Conservation (phyloP, 768 basidiomycete genomes). For the Pulveroboletus ravenelii region DNA sequence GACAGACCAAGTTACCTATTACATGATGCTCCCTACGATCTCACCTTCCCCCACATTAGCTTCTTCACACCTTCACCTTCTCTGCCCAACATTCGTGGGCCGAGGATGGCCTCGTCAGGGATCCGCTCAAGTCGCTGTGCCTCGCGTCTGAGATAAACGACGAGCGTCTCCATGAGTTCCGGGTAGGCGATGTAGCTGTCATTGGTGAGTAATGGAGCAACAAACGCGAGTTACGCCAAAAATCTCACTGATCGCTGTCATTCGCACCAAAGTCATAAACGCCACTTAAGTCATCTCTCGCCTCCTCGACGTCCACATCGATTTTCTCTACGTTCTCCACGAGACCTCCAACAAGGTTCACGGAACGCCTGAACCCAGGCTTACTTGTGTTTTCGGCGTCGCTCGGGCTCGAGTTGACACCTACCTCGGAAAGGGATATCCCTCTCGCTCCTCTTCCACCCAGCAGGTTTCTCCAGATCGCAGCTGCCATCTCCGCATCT, state of each 20-base stretch:
- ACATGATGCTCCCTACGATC: conserved; percentile 8
- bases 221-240: background rate
- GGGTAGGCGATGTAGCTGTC: conserved; percentile 72
- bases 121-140: conserved; percentile 59
- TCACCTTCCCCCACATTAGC: conserved; percentile 28
- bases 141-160: conserved; percentile 69
- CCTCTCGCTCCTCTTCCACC: conserved; percentile 79
- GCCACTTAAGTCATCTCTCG: conserved; percentile 61
- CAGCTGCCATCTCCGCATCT: conserved; percentile 80
- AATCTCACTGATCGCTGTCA: conserved; percentile 37
- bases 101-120: conserved; percentile 37
- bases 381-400: conserved; percentile 1
- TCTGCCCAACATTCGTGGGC: conserved; percentile 28
- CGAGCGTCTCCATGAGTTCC: conserved; percentile 65
- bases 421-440: conserved; percentile 37
- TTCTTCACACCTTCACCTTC: conserved; percentile 31
- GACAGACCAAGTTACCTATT: background rate
- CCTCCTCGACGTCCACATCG: conserved; percentile 54
- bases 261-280: conserved; percentile 63
- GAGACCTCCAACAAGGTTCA: conserved; percentile 67
- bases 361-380: conserved; percentile 49
- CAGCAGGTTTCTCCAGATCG: conserved; percentile 89
- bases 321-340: conserved; percentile 57
- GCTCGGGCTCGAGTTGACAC: conserved; percentile 6
- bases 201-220: conserved; percentile 2